These are phyloP conservation scores for Eudorina sp. DNA, from an alignment of 139 green algal species.

Conservation along the genomic window DNA sequence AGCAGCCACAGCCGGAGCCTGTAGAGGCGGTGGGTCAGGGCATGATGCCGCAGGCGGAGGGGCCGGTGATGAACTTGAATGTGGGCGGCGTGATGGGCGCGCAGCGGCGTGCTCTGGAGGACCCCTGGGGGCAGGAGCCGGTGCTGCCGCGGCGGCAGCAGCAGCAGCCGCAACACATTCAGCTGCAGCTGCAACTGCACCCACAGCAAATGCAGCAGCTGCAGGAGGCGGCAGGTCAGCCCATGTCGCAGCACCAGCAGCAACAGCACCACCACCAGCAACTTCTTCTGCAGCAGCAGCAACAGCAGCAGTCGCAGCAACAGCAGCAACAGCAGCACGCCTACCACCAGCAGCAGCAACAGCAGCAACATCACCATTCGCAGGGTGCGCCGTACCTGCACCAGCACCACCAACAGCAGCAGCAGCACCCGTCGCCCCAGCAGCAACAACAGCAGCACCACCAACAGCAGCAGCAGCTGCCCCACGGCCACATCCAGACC, in stretches of 20 bases:
- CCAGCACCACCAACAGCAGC: not conserved
- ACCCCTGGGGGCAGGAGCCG: not conserved
- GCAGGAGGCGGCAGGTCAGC: not conserved
- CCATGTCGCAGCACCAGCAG: not conserved
- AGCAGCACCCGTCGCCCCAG: not conserved
- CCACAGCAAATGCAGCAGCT: not conserved
- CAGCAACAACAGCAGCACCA: not conserved
- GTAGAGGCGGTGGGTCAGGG: conserved; percentile 7
- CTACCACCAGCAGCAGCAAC: not conserved
- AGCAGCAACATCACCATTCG: not conserved
- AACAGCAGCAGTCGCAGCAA: not conserved
- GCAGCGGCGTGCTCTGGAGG: not conserved
- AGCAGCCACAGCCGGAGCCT: not conserved
- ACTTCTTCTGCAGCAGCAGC: not conserved
- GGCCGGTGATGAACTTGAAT: no score
- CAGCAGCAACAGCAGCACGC: not conserved
- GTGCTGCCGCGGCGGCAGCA: not conserved
- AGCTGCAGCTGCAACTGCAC: not conserved
- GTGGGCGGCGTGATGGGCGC: not conserved
- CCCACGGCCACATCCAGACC: not conserved
- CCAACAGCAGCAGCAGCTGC: not conserved
- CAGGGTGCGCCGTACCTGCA: not conserved
- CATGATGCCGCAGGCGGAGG: no score
- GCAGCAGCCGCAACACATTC: not conserved
- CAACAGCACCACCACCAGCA: not conserved